A percentile compares a stretch with the other conserved stretches of the same genome.
These are phyloP conservation scores for Gliomastix tumulicola DNA, from an alignment of 2,329 filamentous ascomycete genomes.

Conservation along the genomic window DNA sequence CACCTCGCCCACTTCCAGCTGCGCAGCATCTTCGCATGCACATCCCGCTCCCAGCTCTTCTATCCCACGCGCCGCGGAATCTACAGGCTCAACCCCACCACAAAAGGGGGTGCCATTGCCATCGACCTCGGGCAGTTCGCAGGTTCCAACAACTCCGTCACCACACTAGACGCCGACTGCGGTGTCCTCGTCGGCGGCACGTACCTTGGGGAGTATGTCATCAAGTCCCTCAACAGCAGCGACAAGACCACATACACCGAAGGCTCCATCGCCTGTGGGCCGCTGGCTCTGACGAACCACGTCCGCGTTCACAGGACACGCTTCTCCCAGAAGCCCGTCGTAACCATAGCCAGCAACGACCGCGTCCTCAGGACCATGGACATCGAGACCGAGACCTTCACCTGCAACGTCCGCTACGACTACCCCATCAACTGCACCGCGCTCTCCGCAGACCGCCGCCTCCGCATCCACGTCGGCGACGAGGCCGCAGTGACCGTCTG, in stretches of 20 bases:
- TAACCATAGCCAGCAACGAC: conserved; percentile 59
- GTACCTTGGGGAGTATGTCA: conserved; percentile 48
- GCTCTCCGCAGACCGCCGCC: conserved; percentile 61
- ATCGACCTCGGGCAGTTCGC: conserved; percentile 33
- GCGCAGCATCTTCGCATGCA: conserved; percentile 52
- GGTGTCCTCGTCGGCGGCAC: conserved; percentile 53
- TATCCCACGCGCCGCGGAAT: conserved; percentile 47
- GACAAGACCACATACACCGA: conserved; percentile 25
- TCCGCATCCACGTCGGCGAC: conserved; percentile 70
- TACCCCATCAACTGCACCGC: conserved; percentile 67
- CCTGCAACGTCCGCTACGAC: conserved; percentile 43
- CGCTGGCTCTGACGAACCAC: conserved; percentile 58
- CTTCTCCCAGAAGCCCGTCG: conserved; percentile 42
- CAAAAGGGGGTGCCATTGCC: conserved; percentile 23
- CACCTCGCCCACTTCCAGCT: conserved; percentile 60
- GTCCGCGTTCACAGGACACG: conserved; percentile 50
- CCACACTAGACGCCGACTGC: conserved; percentile 43
- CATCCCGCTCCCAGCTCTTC: conserved; percentile 47
- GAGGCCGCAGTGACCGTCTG: conserved; percentile 57
- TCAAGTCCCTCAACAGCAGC: conserved; percentile 36
- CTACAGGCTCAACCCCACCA: conserved; percentile 43
- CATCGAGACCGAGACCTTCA: conserved; percentile 49
- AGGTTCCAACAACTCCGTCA: conserved; percentile 32
- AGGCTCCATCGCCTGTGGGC: conserved; percentile 38
- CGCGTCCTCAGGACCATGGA: conserved; percentile 51